Evolutionary conservation across 2,329 filamentous ascomycete species (phyloP).

Genomic region (Calonectria multiphialidica): DNA sequence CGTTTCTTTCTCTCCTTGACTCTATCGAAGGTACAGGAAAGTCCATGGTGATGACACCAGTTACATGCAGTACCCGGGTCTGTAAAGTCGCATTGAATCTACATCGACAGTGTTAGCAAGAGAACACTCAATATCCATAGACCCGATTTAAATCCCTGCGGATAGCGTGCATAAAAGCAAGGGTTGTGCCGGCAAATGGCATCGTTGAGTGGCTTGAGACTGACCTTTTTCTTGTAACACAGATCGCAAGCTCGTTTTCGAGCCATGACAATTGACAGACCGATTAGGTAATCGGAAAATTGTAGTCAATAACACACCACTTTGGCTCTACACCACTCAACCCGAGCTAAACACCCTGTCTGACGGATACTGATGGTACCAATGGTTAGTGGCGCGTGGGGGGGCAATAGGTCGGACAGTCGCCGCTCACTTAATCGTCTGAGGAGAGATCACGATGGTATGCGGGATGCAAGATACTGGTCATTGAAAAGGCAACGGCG

Average conservation of each 20-base stretch:
- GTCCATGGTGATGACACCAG: background rate
- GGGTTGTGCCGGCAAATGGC: background rate
- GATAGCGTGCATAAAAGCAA: background rate
- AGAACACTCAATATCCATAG: too few relatives aligned
- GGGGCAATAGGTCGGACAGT: background rate
- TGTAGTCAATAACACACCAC: background rate
- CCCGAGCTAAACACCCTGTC: background rate
- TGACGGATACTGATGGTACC: background rate
- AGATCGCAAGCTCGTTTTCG: background rate
- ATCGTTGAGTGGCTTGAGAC: background rate
- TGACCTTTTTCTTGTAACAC: background rate
- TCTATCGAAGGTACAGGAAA: constrained; percentile 1
- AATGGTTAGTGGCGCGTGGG: background rate
- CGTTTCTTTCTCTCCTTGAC: background rate
- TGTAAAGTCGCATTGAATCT: background rate
- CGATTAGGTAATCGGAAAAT: background rate
- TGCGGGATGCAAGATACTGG: background rate
- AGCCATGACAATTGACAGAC: background rate
- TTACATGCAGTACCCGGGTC: background rate
- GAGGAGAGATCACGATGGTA: background rate
- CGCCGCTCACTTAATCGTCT: too few relatives aligned
- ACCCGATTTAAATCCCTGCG: background rate
- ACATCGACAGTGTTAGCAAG: background rate
- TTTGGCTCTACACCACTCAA: background rate
- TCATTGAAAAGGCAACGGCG: background rate